Evolutionary conservation across 805 yeast genomes (phyloP).

Genomic region (Komagataella pastoris): DNA sequence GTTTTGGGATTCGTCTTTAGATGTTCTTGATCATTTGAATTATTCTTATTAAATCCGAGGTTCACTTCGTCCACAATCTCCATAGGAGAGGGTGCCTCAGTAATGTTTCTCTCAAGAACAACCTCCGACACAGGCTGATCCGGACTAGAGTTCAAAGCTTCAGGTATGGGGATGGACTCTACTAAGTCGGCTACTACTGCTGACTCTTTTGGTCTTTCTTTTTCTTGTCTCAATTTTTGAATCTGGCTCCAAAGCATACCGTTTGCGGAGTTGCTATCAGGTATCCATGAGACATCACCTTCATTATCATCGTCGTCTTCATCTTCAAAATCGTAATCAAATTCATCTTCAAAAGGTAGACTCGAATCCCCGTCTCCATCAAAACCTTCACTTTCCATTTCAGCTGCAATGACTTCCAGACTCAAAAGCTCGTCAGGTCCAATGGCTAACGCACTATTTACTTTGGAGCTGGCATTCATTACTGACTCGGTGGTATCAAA

Average conservation of each 20-base stretch:
- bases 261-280: constrained; percentile 18
- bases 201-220: constrained; percentile 2
- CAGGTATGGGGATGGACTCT: background rate
- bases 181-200: background rate
- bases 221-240: constrained; percentile 14
- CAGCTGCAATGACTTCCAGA: constrained; percentile 40
- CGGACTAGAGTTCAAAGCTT: background rate
- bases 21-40: background rate
- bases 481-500: background rate
- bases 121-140: background rate
- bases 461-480: background rate
- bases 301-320: constrained; percentile 11
- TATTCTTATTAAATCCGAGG: background rate
- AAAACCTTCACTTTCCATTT: constrained; percentile 20
- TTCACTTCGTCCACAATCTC: background rate
- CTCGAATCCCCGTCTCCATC: constrained; percentile 17
- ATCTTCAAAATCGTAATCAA: constrained; percentile 20
- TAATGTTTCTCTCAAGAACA: background rate
- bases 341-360: constrained; percentile 23
- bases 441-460: constrained; percentile 12
- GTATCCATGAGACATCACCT: constrained; percentile 5
- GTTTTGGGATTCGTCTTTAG: background rate
- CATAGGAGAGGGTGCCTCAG: background rate
- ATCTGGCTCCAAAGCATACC: constrained; percentile 28
- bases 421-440: constrained; percentile 34